Evolutionary conservation across 78 protist genomes (phyloP), one percentile per base, ranked within the genome.

Genomic region (Pigoraptor vietnamica): DNA sequence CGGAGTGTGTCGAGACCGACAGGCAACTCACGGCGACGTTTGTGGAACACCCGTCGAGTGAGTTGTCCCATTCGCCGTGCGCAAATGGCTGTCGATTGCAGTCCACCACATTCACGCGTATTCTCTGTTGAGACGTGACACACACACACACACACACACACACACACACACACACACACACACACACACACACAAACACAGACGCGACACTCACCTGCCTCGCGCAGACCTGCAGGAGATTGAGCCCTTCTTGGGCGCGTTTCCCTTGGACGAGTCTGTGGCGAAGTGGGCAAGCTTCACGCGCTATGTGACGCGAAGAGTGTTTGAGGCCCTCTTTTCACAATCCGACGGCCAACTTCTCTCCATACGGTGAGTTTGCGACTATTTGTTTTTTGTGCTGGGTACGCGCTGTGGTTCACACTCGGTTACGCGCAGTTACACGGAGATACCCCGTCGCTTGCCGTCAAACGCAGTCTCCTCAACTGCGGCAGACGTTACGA

Each of bases 171-270:
- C n/a, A n/a, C n/a, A n/a, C n/a, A n/a, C n/a, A n/a, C n/a, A n/a
- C n/a, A 40, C 33, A 40, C 83, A 55, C 67, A 48, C 67, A 48
- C 6, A 6, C 14, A 48, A 48, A 6, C 29, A 21, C 6, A 48
- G 29, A 21, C 38, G 10, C 14, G 14, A 33, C 6, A 33, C 83
- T 19, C 67, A 21, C 33, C 1, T 89, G 39, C 37, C 25, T 19
- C 67, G 55, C 19, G 81, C 55, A 39, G 90, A 55, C 10, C 48
- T 84, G 1, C 37, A 29, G 21, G 89, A 91, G 25, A 48, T 91
- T 29, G 93, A 91, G 35, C 93, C 39, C 2, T 83, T 37, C 23
- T 38, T 91, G 90, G 93, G 93, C 1, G 37, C 93, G 29, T 91
- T 48, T 83, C 93, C 93, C 2, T 36, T 86, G 40, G 89, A 81